Evolutionary conservation across 768 basidiomycete species (phyloP).

Genomic region (Hygrocybe coccinea): DNA sequence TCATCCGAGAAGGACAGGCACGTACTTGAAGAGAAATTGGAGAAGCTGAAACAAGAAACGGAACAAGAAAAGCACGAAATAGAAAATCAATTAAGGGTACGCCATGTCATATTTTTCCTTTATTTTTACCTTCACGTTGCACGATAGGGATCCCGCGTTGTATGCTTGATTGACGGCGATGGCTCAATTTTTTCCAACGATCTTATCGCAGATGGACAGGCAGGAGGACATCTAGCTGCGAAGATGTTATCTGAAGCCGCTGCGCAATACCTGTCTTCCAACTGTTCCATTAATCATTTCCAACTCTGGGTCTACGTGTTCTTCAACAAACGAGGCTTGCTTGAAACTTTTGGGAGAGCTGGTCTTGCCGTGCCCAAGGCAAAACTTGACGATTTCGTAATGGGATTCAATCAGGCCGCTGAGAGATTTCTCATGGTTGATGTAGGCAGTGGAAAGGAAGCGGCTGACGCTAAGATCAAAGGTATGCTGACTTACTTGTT

Average conservation of each 20-base stretch:
- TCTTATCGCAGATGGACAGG: slow-evolving; percentile 49
- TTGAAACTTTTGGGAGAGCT: slow-evolving; percentile 45
- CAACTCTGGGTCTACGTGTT: slow-evolving; percentile 63
- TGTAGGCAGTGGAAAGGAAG: slow-evolving; percentile 67
- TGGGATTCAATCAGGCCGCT: slow-evolving; percentile 66
- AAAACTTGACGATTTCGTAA: slow-evolving; percentile 59
- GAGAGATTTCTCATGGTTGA: slow-evolving; percentile 66
- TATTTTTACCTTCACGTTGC: not conserved
- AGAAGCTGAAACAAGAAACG: slow-evolving; percentile 32
- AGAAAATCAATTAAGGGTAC: slow-evolving; percentile 41
- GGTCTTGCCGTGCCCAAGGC: slow-evolving; percentile 33
- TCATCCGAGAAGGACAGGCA: slow-evolving; percentile 34
- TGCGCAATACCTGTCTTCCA: slow-evolving; percentile 31
- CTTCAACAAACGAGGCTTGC: slow-evolving; percentile 56
- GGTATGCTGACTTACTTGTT: slow-evolving; percentile 35
- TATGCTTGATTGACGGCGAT: slow-evolving; percentile 64
- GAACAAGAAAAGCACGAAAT: slow-evolving; percentile 37
- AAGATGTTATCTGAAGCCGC: slow-evolving; percentile 42
- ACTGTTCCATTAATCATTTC: slow-evolving; percentile 36
- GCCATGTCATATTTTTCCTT: not conserved
- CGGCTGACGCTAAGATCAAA: slow-evolving; percentile 72
- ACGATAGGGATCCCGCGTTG: slow-evolving; percentile 40
- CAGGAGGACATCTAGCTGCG: slow-evolving; percentile 56
- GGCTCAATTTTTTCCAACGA: slow-evolving; percentile 54
- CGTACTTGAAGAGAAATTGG: slow-evolving; percentile 20